phyloP scores from a whole-genome alignment of 371 early-diverging fungal species.

The Mortierella sp. region DNA sequence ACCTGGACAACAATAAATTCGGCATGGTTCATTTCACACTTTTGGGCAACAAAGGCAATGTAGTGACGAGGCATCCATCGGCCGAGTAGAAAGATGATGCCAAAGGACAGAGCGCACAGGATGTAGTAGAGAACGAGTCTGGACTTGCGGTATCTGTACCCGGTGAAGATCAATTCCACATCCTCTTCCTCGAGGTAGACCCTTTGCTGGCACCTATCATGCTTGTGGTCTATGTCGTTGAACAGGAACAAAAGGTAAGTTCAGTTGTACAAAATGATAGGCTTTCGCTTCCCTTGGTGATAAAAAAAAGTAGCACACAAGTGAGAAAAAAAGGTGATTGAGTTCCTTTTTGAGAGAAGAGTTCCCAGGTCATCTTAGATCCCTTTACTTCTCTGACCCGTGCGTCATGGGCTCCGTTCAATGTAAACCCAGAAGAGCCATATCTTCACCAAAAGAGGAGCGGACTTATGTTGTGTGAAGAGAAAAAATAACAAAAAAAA shows the following conservation, averaged over 20 bases:
- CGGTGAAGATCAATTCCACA: conserved; percentile 73
- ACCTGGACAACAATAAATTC: conserved; percentile 71
- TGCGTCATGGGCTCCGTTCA: not conserved
- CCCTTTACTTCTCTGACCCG: not conserved
- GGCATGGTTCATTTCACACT: conserved; percentile 76
- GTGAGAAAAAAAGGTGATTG: not conserved
- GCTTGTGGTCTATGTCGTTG: conserved; percentile 24
- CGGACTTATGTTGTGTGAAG: not conserved
- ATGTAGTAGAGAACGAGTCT: conserved; percentile 71
- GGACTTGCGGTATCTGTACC: conserved; percentile 69
- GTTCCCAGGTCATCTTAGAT: not conserved
- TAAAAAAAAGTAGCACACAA: too few relatives aligned
- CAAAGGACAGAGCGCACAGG: conserved; percentile 75
- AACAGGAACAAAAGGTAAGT: not conserved
- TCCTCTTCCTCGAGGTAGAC: conserved; percentile 61
- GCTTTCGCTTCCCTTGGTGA: not conserved
- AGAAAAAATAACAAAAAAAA: not conserved
- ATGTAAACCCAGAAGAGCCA: not conserved
- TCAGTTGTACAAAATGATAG: not conserved
- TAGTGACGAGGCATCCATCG: conserved; percentile 90
- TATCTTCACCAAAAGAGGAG: not conserved
- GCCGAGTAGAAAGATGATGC: conserved; percentile 81
- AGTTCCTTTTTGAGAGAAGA: not conserved
- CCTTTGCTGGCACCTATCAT: conserved; percentile 43
- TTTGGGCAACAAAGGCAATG: conserved; percentile 73